Conservation (phyloP, 2,329 filamentous ascomycete species). For the Capronia coronata region DNA sequence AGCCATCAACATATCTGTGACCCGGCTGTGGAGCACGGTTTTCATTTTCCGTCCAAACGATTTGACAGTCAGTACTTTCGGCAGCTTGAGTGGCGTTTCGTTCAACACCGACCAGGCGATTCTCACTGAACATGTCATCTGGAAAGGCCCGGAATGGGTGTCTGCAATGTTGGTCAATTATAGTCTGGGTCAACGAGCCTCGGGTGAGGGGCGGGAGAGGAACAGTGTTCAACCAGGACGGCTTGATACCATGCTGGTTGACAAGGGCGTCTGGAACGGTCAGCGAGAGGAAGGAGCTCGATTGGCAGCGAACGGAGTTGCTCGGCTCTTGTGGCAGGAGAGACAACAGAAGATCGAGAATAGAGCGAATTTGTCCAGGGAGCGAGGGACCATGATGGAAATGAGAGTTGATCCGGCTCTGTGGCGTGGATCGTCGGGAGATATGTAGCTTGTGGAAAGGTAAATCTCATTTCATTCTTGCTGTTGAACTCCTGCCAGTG, state of each 20-base stretch:
- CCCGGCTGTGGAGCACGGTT: slow-evolving; percentile 11
- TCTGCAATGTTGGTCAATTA: slow-evolving; percentile 3
- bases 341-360: slow-evolving; percentile 10
- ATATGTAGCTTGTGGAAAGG: no score
- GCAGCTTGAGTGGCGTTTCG: slow-evolving; percentile 10
- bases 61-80: slow-evolving; percentile 10
- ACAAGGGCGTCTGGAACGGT: slow-evolving; percentile 12
- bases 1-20: slow-evolving; percentile 12
- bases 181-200: background rate
- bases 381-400: slow-evolving; percentile 4
- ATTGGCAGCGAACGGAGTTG: slow-evolving; percentile 17
- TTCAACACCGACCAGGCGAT: slow-evolving; percentile 17
- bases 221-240: background rate
- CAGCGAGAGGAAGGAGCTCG: slow-evolving; percentile 11
- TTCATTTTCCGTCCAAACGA: slow-evolving; percentile 17
- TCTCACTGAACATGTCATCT: slow-evolving; percentile 16
- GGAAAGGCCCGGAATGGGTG: slow-evolving; percentile 17
- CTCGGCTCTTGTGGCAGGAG: slow-evolving; percentile 18
- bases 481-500: no score
- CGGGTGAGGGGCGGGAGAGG: no score
- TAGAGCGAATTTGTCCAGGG: background rate
- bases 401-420: background rate
- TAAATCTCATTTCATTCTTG: no score
- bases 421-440: no score
- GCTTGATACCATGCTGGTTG: slow-evolving; percentile 5